A percentile compares a stretch with the other conserved stretches of the same genome.
phyloP scores from a whole-genome alignment of 2,329 filamentous ascomycete genomes.

The Fusarium solani-melongenae region DNA sequence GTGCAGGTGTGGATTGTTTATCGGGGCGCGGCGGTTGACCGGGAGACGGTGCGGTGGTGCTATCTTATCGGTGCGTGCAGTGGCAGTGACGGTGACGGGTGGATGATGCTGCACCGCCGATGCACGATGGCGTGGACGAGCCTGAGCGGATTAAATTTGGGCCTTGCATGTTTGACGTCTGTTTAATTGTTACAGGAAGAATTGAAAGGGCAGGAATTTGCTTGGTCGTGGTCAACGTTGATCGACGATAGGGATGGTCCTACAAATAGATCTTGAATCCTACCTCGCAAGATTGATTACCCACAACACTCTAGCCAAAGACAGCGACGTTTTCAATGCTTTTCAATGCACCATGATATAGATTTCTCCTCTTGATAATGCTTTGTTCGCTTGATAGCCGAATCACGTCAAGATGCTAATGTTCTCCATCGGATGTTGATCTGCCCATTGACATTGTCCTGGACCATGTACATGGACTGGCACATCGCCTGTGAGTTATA shows the following conservation, averaged over 20 bases:
- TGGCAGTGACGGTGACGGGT: constrained; percentile 8
- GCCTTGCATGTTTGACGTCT: neutral
- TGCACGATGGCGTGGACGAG: constrained; percentile 22
- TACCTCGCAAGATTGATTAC: neutral
- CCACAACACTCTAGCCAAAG: neutral
- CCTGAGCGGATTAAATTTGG: constrained; percentile 3
- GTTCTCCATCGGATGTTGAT: neutral
- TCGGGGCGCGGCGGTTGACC: constrained; percentile 37
- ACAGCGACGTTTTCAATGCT: neutral
- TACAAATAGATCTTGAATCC: constrained; percentile 1
- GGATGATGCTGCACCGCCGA: neutral
- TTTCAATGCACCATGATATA: neutral
- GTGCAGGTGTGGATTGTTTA: constrained; percentile 39
- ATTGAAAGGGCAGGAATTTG: neutral
- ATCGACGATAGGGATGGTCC: neutral
- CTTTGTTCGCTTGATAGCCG: neutral
- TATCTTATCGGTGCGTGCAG: constrained; percentile 35
- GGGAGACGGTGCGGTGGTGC: constrained; percentile 25
- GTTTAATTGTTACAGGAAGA: neutral
- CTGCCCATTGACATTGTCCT: neutral
- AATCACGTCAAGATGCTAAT: neutral
- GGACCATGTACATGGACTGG: neutral
- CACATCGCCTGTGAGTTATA: neutral
- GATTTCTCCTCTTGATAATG: neutral
- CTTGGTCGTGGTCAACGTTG: neutral